Base-by-base conservation (phyloP, 2,329 filamentous ascomycete species). In the Anisogramma anomala region DNA sequence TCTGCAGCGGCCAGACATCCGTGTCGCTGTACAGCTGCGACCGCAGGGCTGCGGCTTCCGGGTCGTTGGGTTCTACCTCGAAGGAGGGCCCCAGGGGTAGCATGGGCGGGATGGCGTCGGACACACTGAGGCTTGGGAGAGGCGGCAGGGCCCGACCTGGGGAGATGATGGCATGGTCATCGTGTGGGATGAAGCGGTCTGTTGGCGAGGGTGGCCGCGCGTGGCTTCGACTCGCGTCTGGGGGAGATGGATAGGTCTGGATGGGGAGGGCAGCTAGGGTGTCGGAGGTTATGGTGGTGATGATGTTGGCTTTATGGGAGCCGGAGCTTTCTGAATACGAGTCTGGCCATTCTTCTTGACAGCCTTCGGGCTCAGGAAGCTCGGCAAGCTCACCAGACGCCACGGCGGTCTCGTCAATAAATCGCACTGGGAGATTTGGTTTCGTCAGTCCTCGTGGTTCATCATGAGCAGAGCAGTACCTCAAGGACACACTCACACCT, bases 121-220 rank as follows among this genome's bases (percentile, higher is more conserved):
- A 28, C 3, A 37, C 37, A 13, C 37, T 33, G 10, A 47, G 22
- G 34, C 41, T 38, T 26, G 41, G 34, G 13, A 47, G 41, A 1
- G 41, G 30, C 10, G 45, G 37, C 19, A 47, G 27, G 25, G 9
- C 26, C 22, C 38, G 35, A 8, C 10, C 35, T 25, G 36, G 42
- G 4, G 45, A 42, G 23, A 34, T 18, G 22, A 35, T 17, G 28
- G n/a, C n/a, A n/a, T 39, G 44, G 10, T 55, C 50, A 22, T 53
- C 50, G 26, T 55, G 48, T 22, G 51, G 43, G 35, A 58, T 50
- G 36, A 58, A 58, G 4, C 55, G 54, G 40, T 57, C 53, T 4
- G 50, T 52, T 2, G 55, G 55, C 4, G 56, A 58, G 6, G 19
- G 43, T 11, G 36, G 43, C 8, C 36, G 33, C 28, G 25, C 18